Percentiles rank a stretch among this genome's conserved stretches.
These are phyloP conservation scores for Zygosaccharomyces kombuchaensis DNA, from an alignment of 805 yeast genomes.

Conservation along the genomic window DNA sequence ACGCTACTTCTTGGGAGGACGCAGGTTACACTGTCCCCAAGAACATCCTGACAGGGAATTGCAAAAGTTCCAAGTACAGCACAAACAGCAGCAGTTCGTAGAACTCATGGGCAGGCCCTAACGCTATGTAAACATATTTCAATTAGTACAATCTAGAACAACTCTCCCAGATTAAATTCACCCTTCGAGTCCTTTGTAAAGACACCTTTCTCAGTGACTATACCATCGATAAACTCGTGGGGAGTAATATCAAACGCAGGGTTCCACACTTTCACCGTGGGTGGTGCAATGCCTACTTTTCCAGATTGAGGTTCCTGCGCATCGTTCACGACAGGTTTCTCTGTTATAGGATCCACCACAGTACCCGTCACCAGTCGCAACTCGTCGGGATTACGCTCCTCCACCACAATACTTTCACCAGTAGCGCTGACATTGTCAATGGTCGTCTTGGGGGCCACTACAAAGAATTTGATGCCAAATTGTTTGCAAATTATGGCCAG, in stretches of 20 bases:
- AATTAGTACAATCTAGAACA: constrained; percentile 16
- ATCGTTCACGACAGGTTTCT: constrained; percentile 23
- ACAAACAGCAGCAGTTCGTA: neutral
- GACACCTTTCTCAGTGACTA: constrained; percentile 76
- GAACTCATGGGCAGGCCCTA: constrained; percentile 3
- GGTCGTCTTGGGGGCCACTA: constrained; percentile 94
- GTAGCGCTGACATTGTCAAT: constrained; percentile 62
- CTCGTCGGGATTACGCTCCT: constrained; percentile 80
- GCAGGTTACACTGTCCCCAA: constrained; percentile 74
- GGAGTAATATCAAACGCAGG: constrained; percentile 97
- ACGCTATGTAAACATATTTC: neutral
- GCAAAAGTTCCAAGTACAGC: constrained; percentile 35
- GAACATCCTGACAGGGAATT: constrained; percentile 52
- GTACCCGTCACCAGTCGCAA: constrained; percentile 74
- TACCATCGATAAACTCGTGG: constrained; percentile 72
- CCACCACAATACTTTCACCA: constrained; percentile 79
- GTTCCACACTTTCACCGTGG: constrained; percentile 84
- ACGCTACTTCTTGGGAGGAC: constrained; percentile 66
- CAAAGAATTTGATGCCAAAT: constrained; percentile 72
- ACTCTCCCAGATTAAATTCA: constrained; percentile 41
- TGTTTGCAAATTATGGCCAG: constrained; percentile 67
- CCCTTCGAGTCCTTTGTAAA: constrained; percentile 49
- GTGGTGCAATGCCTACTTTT: constrained; percentile 78
- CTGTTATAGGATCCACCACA: constrained; percentile 36
- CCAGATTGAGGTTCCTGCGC: constrained; percentile 36